phyloP scores from a whole-genome alignment of 371 early-diverging fungal genomes.

The Synchytrium microbalum region DNA sequence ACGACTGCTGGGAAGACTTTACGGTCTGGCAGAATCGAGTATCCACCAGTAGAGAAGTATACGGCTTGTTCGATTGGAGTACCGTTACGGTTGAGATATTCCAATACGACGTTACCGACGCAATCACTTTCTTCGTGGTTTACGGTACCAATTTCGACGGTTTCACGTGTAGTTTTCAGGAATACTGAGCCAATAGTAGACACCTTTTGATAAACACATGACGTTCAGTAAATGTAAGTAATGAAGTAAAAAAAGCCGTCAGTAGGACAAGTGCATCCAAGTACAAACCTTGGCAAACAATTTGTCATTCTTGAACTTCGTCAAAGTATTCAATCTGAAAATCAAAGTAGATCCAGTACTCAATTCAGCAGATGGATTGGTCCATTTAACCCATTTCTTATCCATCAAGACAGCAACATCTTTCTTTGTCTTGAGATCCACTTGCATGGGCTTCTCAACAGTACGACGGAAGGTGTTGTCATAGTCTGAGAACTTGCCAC shows the following conservation, averaged over 20 bases:
- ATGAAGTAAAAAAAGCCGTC: not conserved
- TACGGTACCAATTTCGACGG: conserved; percentile 75
- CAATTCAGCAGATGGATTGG: conserved; percentile 53
- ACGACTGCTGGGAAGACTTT: conserved; percentile 77
- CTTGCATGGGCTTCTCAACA: conserved; percentile 73
- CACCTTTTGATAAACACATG: conserved; percentile 25
- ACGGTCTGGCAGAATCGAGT: conserved; percentile 82
- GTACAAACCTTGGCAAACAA: conserved; percentile 19
- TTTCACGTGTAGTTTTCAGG: conserved; percentile 77
- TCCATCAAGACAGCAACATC: conserved; percentile 81
- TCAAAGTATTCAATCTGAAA: conserved; percentile 74
- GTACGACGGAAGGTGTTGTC: conserved; percentile 76
- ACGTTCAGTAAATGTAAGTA: conserved; percentile 45
- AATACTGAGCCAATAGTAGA: conserved; percentile 69
- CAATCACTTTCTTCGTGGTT: conserved; percentile 58
- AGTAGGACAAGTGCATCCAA: not conserved
- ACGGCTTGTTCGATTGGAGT: conserved; percentile 72
- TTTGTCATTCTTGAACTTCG: conserved; percentile 67
- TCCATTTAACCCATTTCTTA: conserved; percentile 85
- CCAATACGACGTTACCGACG: conserved; percentile 74
- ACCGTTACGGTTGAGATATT: conserved; percentile 72
- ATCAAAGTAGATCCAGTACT: conserved; percentile 64
- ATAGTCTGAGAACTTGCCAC: conserved; percentile 77
- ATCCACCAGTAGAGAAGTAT: conserved; percentile 81
- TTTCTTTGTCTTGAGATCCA: conserved; percentile 66